phyloP scores from a whole-genome alignment of 2,329 filamentous ascomycete genomes.

The Tolypocladium amazonense region DNA sequence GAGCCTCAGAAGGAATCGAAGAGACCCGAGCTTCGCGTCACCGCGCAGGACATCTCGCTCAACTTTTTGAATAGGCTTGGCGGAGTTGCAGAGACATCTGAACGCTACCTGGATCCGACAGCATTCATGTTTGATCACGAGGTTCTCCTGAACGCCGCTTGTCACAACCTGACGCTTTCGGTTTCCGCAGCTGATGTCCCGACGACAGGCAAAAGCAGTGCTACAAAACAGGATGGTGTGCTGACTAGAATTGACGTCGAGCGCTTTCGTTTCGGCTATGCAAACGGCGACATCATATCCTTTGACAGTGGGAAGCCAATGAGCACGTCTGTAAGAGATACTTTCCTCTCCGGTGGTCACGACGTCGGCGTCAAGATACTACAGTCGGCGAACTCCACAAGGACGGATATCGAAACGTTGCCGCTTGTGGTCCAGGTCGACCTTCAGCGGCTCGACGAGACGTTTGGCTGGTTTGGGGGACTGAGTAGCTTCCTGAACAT shows the following conservation, averaged over 20 bases:
- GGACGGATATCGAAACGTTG: slow-evolving; percentile 61
- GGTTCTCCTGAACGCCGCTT: slow-evolving; percentile 38
- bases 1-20: slow-evolving; percentile 7
- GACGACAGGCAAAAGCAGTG: slow-evolving; percentile 4
- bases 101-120: slow-evolving; percentile 30
- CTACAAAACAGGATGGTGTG: slow-evolving; percentile 15
- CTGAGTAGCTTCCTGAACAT: slow-evolving; percentile 85
- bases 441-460: slow-evolving; percentile 72
- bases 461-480: slow-evolving; percentile 80
- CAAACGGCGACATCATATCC: slow-evolving; percentile 50
- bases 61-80: slow-evolving; percentile 44
- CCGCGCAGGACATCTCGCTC: slow-evolving; percentile 38
- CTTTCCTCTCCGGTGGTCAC: slow-evolving; percentile 44
- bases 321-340: slow-evolving; percentile 48
- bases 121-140: slow-evolving; percentile 33
- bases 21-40: slow-evolving; percentile 30
- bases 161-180: slow-evolving; percentile 31
- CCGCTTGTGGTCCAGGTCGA: slow-evolving; percentile 70
- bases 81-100: slow-evolving; percentile 39
- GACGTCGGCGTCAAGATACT: slow-evolving; percentile 46
- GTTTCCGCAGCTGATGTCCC: slow-evolving; percentile 11
- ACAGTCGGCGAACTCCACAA: slow-evolving; percentile 31
- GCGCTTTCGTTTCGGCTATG: slow-evolving; percentile 53
- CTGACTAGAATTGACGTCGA: slow-evolving; percentile 35
- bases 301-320: slow-evolving; percentile 49